Conservation (phyloP, 805 yeast species). For the Maudiozyma bulderi region DNA sequence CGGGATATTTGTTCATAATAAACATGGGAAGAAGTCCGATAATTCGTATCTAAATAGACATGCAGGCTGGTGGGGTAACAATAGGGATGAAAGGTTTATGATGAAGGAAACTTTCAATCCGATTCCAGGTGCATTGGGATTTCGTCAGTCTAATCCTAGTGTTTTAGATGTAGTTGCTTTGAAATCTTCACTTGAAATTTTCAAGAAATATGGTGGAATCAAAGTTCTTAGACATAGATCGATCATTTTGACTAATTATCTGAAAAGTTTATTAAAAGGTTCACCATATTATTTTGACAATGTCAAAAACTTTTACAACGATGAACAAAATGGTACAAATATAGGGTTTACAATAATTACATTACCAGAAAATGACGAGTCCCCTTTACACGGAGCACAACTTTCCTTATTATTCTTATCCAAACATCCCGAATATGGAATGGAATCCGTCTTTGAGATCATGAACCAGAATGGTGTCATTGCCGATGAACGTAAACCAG, state of each 20-base stretch:
- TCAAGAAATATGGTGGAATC: conserved; percentile 57
- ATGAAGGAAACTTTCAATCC: conserved; percentile 78
- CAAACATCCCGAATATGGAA: conserved; percentile 38
- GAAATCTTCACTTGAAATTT: conserved; percentile 53
- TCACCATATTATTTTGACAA: conserved; percentile 37
- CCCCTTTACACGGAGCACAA: conserved; percentile 62
- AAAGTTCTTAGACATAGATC: conserved; percentile 46
- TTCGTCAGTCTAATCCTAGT: conserved; percentile 83
- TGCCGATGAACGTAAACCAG: conserved; percentile 84
- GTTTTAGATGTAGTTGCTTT: conserved; percentile 76
- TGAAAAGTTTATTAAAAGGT: conserved; percentile 38
- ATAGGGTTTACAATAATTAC: conserved; percentile 57
- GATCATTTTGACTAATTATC: conserved; percentile 44
- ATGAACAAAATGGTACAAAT: background rate
- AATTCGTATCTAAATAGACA: conserved; percentile 48
- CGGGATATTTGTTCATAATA: conserved; percentile 70
- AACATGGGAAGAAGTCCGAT: conserved; percentile 7
- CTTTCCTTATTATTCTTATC: conserved; percentile 62
- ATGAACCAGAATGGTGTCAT: conserved; percentile 53
- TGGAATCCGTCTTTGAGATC: conserved; percentile 34
- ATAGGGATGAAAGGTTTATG: conserved; percentile 55
- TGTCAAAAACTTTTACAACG: background rate
- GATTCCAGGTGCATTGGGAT: conserved; percentile 76
- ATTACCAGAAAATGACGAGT: conserved; percentile 41
- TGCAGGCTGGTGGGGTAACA: conserved; percentile 98